phyloP scores from a whole-genome alignment of 257 asterid genomes.

The Solanum chiquidenum region DNA sequence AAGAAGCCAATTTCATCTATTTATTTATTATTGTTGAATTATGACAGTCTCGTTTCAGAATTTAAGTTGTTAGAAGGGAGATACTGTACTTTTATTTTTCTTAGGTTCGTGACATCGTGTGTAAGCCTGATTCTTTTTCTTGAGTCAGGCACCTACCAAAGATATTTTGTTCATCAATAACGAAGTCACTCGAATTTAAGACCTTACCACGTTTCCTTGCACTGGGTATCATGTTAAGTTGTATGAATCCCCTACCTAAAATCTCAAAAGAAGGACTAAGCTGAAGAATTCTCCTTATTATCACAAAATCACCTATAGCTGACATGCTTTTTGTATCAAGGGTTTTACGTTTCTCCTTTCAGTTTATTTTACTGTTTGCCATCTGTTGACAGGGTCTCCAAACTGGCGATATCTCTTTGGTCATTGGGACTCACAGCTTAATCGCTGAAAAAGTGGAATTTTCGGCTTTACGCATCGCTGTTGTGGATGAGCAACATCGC shows the following conservation, averaged over 20 bases:
- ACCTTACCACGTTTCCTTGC: background rate
- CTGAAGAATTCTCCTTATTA: background rate
- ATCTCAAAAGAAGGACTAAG: background rate
- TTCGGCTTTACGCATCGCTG: slow-evolving; percentile 79
- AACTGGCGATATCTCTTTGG: slow-evolving; percentile 75
- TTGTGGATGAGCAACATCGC: slow-evolving; percentile 93
- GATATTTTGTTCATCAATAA: background rate
- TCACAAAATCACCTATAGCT: background rate
- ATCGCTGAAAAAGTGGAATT: slow-evolving; percentile 83
- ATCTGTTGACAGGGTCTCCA: slow-evolving; percentile 54
- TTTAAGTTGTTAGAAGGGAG: background rate
- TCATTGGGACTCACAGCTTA: slow-evolving; percentile 88
- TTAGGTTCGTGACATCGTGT: background rate
- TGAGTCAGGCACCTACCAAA: background rate
- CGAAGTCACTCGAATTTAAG: background rate
- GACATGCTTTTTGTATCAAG: background rate
- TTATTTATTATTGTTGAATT: background rate
- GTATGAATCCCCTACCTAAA: background rate
- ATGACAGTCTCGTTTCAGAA: background rate
- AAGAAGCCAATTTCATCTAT: background rate
- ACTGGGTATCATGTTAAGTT: background rate
- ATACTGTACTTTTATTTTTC: background rate
- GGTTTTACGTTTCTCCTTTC: background rate
- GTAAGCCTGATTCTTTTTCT: background rate
- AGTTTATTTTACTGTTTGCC: slow-evolving; percentile 13